Conservation (phyloP, 208 protist species). For the Leishmania major region DNA sequence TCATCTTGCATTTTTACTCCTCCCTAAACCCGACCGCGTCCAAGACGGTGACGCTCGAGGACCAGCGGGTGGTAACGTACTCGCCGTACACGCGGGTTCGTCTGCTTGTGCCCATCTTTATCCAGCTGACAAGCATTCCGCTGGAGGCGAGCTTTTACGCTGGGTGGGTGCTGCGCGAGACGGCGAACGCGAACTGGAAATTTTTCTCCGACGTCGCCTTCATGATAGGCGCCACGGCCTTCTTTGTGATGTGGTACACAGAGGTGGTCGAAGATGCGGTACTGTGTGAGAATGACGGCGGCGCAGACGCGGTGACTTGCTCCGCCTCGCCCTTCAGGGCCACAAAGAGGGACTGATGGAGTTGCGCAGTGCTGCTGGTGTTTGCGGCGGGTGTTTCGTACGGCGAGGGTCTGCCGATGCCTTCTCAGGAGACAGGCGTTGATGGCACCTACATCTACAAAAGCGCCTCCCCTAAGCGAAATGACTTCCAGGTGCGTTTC, state of each 20-base stretch:
- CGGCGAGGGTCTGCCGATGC: background rate
- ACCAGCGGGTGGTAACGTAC: slow-evolving; percentile 40
- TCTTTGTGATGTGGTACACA: slow-evolving; percentile 51
- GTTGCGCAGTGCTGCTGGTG: background rate
- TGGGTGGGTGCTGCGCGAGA: slow-evolving; percentile 64
- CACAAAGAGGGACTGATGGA: background rate
- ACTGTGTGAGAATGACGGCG: background rate
- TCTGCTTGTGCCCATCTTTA: slow-evolving; percentile 59
- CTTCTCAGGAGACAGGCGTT: background rate
- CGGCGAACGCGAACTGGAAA: slow-evolving; percentile 78
- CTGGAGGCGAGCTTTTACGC: slow-evolving; percentile 71
- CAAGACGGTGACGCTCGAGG: slow-evolving; percentile 29
- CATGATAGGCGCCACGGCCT: slow-evolving; percentile 34
- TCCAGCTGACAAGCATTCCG: slow-evolving; percentile 43
- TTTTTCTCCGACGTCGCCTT: slow-evolving; percentile 73
- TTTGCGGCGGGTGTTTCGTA: background rate
- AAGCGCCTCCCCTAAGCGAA: background rate
- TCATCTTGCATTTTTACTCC: slow-evolving; percentile 65
- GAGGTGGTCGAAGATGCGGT: slow-evolving; percentile 38
- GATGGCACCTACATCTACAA: background rate
- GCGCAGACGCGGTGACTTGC: background rate
- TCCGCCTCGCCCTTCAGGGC: background rate
- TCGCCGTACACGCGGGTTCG: slow-evolving; percentile 40
- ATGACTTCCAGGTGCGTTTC: background rate
- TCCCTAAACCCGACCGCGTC: slow-evolving; percentile 40